Evolutionary conservation across 345 rosid genomes (phyloP).

Genomic region (Rubroshorea leprosula): DNA sequence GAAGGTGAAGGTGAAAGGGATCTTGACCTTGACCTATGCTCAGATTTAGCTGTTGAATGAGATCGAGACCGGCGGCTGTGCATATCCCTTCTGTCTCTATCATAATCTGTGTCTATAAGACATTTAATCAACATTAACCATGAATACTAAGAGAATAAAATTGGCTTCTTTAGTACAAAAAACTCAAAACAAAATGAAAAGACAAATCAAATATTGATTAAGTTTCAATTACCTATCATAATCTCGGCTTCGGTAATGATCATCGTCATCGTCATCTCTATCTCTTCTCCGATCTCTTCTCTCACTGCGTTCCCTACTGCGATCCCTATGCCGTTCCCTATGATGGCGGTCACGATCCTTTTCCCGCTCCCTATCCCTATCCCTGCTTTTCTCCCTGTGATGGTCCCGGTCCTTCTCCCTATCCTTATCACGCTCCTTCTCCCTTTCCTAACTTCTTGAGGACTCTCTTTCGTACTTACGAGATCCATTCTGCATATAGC

Average conservation of each 20-base stretch:
- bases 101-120: slow-evolving; percentile 54
- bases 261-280: slow-evolving; percentile 53
- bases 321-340: slow-evolving; percentile 56
- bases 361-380: slow-evolving; percentile 17
- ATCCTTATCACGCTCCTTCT: slow-evolving; percentile 1
- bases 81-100: slow-evolving; percentile 66
- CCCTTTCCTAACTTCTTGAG: slow-evolving; percentile 42
- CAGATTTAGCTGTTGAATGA: slow-evolving; percentile 58
- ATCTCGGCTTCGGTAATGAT: slow-evolving; percentile 29
- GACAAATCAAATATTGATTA: not conserved
- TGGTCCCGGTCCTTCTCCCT: slow-evolving; percentile 32
- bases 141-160: not conserved
- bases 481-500: slow-evolving; percentile 42
- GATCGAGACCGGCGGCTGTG: slow-evolving; percentile 31
- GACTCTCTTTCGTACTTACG: slow-evolving; percentile 59
- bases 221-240: slow-evolving; percentile 30
- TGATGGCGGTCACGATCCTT: slow-evolving; percentile 29
- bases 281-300: slow-evolving; percentile 72
- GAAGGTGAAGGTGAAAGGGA: slow-evolving; percentile 16
- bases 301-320: slow-evolving; percentile 27
- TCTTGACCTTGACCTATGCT: slow-evolving; percentile 65
- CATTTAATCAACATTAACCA: not conserved
- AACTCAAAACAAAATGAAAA: not conserved
- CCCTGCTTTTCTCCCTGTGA: slow-evolving; percentile 20
- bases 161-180: slow-evolving; percentile 9